Evolutionary conservation across 106 monocot species (phyloP), one percentile per base, ranked within the genome.

Genomic region (Amphibolis antarctica): DNA sequence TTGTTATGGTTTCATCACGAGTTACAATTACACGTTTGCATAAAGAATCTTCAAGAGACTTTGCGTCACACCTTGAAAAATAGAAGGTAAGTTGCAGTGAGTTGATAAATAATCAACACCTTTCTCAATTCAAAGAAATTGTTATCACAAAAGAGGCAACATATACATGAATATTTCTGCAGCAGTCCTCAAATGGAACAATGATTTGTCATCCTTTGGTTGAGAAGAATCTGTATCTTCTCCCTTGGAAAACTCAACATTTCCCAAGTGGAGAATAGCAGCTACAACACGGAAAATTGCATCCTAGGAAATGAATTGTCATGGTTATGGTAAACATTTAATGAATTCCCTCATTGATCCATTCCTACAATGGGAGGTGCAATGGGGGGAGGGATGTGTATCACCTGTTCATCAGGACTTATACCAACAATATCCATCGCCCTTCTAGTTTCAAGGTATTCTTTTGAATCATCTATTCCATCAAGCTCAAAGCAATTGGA

Each of bases 1-100:
- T 89, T 42, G 72, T 68, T 53, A 89, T 89, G 64, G 72, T 89
- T 55, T 85, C 89, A 69, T 85, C 89, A 63, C 82, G 82, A 15
- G 89, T 89, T 42, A 82, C 85, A 58, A 89, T 89, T 36, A 82
- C 63, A 63, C 89, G 81, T 69, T 85, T 82, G 58, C 89, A 85
- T 21, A 89, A 67, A 63, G 82, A 80, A 77, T 82, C 77, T 42
- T 82, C 82, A 52, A 89, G 82, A 20, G 69, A 67, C 50, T 82
- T 80, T 50, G 24, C 69, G 57, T 83, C 68, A 60, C 88, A 88
- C 88, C 88, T 88, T 59, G 47, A 42, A 17, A 56, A 48, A 68
- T 10, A 47, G 27, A 13, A 66, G 9, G 59, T 15, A 52, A 19
- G 51, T 88, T 45, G 78, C 85, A 68, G 79, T 81, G 27, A 29